A percentile compares a stretch with the other conserved stretches of the same genome.
These are phyloP conservation scores for Athelia sp. DNA, from an alignment of 1,284 basidiomycete genomes.

Conservation along the genomic window DNA sequence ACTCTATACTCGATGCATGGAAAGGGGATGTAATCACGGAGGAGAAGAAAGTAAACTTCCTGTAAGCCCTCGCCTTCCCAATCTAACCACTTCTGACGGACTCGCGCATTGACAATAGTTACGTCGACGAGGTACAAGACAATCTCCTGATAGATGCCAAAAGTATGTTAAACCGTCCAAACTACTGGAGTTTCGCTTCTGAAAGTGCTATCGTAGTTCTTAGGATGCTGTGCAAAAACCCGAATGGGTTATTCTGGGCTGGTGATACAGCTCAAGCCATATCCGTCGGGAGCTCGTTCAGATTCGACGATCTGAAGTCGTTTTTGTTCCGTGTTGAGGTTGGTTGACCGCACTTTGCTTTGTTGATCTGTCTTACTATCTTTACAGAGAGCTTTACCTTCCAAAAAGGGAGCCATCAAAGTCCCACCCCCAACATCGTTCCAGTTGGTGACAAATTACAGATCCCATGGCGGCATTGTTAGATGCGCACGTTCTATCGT, in stretches of 20 bases:
- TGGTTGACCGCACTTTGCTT: constrained; percentile 3
- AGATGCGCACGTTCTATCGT: constrained; percentile 62
- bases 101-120: constrained; percentile 33
- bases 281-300: constrained; percentile 63
- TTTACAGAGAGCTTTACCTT: no score
- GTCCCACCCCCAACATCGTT: constrained; percentile 40
- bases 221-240: constrained; percentile 53
- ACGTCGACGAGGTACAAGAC: constrained; percentile 72
- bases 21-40: not conserved
- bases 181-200: no score
- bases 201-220: constrained; percentile 39
- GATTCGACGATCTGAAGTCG: constrained; percentile 68
- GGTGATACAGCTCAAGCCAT: constrained; percentile 80
- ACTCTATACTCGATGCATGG: not conserved
- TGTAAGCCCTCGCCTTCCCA: not conserved
- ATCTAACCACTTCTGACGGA: not conserved
- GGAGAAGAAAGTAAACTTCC: not conserved
- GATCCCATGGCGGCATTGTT: constrained; percentile 68
- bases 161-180: constrained; percentile 30
- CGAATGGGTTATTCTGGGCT: constrained; percentile 70
- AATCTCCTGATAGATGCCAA: constrained; percentile 63
- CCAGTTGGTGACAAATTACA: constrained; percentile 61
- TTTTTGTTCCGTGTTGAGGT: constrained; percentile 61
- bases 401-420: no score
- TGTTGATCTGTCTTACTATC: not conserved